Percentiles rank a stretch among this genome's conserved stretches.
Evolutionary conservation across 83 land plant species (phyloP).

Genomic region (Thuja plicata): DNA sequence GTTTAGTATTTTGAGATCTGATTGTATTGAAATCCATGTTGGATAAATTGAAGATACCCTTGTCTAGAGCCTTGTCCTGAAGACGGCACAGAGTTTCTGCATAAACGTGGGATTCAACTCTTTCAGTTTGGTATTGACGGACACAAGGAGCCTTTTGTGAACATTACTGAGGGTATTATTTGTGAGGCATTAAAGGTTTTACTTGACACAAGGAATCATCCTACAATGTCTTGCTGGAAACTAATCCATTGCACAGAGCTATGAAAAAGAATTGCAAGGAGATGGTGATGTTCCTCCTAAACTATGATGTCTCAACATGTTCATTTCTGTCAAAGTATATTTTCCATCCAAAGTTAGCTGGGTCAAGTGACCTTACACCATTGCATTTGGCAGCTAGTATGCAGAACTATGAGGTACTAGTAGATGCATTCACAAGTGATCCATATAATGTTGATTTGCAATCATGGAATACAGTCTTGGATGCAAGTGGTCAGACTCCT

Average conservation of each 20-base stretch:
- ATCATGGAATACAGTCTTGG: constrained; percentile 57
- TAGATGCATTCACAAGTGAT: constrained; percentile 85
- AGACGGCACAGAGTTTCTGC: too few relatives aligned
- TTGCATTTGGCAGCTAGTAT: constrained; percentile 88
- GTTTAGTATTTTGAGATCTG: too few relatives aligned
- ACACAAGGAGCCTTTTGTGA: constrained; percentile 71
- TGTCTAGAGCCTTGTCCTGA: too few relatives aligned
- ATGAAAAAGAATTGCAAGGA: constrained; percentile 48
- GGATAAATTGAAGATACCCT: too few relatives aligned
- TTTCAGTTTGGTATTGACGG: too few relatives aligned
- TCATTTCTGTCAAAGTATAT: constrained; percentile 22
- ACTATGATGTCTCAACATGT: constrained; percentile 34
- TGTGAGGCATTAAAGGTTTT: constrained; percentile 46
- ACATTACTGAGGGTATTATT: constrained; percentile 53
- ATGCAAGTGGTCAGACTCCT: constrained; percentile 66
- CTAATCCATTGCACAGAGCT: constrained; percentile 70
- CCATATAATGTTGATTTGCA: constrained; percentile 83
- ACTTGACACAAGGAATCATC: constrained; percentile 38
- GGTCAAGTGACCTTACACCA: constrained; percentile 82
- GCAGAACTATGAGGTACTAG: constrained; percentile 56
- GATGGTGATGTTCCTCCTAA: constrained; percentile 71
- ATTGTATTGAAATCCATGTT: too few relatives aligned
- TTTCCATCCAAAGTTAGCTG: constrained; percentile 69
- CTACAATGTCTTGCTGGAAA: constrained; percentile 33
- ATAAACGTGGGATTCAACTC: too few relatives aligned